Evolutionary conservation across 345 rosid species (phyloP).

Genomic region (Excoecaria cochinchinensis): DNA sequence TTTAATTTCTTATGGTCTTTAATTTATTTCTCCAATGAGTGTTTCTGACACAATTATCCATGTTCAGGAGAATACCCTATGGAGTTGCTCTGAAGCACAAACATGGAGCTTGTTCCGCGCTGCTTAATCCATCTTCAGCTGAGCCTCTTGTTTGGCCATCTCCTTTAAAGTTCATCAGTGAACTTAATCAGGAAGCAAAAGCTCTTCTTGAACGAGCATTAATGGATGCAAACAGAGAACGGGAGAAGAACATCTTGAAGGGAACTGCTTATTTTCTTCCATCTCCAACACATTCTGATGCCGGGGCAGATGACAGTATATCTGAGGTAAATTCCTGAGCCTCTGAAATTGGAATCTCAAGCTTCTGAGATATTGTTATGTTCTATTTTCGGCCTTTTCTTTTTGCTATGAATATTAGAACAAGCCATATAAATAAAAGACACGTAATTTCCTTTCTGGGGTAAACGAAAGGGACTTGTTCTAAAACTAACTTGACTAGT

Average conservation of each 20-base stretch:
- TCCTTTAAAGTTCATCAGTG: slow-evolving; percentile 92
- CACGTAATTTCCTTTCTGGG: background rate
- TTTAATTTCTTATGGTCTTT: background rate
- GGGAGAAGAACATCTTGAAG: slow-evolving; percentile 81
- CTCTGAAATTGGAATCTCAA: background rate
- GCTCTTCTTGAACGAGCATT: slow-evolving; percentile 73
- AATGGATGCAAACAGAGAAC: slow-evolving; percentile 82
- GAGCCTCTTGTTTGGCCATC: slow-evolving; percentile 99
- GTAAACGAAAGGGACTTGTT: no score
- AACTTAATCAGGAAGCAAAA: slow-evolving; percentile 83
- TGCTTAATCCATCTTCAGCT: slow-evolving; percentile 85
- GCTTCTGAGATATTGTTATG: background rate
- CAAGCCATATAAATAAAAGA: background rate
- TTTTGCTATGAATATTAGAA: background rate
- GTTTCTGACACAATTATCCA: background rate
- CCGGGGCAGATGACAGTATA: slow-evolving; percentile 61
- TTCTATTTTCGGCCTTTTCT: background rate
- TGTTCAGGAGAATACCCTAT: slow-evolving; percentile 83
- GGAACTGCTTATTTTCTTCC: slow-evolving; percentile 56
- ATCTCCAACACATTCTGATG: slow-evolving; percentile 67
- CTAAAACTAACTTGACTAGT: background rate
- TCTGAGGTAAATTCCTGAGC: slow-evolving; percentile 61
- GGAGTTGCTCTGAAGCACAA: slow-evolving; percentile 72
- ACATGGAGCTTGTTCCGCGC: slow-evolving; percentile 84
- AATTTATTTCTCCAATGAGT: background rate